Percentiles rank a stretch among this genome's conserved stretches.
phyloP scores from a whole-genome alignment of 345 rosid species.

The Lenwebbia sp. region DNA sequence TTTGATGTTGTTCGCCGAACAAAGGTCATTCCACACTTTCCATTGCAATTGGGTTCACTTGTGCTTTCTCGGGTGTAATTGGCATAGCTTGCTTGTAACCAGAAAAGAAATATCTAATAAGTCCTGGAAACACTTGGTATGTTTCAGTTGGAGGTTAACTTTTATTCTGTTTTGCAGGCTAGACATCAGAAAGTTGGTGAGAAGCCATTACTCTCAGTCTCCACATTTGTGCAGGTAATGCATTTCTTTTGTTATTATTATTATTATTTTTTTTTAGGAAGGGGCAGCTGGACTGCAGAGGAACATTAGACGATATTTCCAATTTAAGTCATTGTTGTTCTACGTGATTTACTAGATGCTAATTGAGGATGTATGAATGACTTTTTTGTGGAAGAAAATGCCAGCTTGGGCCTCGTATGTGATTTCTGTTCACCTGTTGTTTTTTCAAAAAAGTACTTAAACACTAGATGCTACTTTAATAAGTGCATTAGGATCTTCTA shows the following conservation, averaged over 20 bases:
- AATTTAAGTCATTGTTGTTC: neutral
- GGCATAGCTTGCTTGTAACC: neutral
- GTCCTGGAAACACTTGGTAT: neutral
- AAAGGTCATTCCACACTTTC: neutral
- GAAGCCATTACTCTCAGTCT: conserved; percentile 78
- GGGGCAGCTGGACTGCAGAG: neutral
- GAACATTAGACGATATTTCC: neutral
- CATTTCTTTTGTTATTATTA: neutral
- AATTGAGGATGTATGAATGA: neutral
- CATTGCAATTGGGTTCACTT: neutral
- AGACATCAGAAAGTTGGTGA: conserved; percentile 85
- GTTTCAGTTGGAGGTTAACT: neutral
- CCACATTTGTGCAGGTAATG: conserved; percentile 70
- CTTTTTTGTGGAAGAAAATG: neutral
- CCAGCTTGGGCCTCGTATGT: neutral
- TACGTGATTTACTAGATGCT: neutral
- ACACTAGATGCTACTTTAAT: neutral
- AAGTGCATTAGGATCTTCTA: neutral
- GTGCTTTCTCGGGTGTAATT: neutral
- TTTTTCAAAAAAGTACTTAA: neutral
- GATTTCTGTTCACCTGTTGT: neutral
- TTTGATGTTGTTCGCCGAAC: neutral
- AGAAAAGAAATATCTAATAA: neutral
- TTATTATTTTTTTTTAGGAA: neutral
- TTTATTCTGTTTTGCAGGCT: conserved; percentile 39